Conservation (phyloP, 345 rosid species). For the Fremontodendron californicum region DNA sequence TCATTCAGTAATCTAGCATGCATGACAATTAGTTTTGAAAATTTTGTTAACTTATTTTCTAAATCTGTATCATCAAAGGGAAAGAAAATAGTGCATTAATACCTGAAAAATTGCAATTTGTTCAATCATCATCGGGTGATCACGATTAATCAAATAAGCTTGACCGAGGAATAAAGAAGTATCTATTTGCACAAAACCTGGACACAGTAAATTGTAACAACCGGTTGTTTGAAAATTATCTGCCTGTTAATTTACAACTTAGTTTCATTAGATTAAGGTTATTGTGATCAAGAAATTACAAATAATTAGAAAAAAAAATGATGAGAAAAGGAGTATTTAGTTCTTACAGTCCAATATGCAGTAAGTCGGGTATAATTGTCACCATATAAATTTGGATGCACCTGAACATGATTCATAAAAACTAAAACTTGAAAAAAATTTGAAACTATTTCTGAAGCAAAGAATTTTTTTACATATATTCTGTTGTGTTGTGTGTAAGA, state of each 20-base stretch:
- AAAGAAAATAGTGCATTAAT: background rate
- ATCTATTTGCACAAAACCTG: background rate
- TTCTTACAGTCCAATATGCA: slow-evolving; percentile 24
- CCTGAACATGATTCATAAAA: too few relatives aligned
- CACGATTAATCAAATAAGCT: background rate
- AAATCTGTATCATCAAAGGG: too few relatives aligned
- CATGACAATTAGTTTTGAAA: too few relatives aligned
- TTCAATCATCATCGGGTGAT: background rate
- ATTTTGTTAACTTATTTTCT: too few relatives aligned
- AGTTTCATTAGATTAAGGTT: background rate
- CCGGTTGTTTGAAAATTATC: background rate
- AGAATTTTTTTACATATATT: too few relatives aligned
- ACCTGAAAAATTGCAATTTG: background rate
- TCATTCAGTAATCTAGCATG: too few relatives aligned
- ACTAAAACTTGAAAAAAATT: too few relatives aligned
- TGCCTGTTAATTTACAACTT: background rate
- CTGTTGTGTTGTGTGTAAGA: too few relatives aligned
- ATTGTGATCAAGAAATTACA: background rate
- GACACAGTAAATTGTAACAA: slow-evolving; percentile 6
- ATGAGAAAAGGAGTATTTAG: too few relatives aligned
- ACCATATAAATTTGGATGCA: slow-evolving; percentile 19
- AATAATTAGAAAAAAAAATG: background rate
- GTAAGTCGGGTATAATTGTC: slow-evolving; percentile 21
- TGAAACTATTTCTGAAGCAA: too few relatives aligned
- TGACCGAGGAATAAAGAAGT: background rate